Base-by-base conservation (phyloP, 2,329 filamentous ascomycete species). In the Fusarium secorum region DNA sequence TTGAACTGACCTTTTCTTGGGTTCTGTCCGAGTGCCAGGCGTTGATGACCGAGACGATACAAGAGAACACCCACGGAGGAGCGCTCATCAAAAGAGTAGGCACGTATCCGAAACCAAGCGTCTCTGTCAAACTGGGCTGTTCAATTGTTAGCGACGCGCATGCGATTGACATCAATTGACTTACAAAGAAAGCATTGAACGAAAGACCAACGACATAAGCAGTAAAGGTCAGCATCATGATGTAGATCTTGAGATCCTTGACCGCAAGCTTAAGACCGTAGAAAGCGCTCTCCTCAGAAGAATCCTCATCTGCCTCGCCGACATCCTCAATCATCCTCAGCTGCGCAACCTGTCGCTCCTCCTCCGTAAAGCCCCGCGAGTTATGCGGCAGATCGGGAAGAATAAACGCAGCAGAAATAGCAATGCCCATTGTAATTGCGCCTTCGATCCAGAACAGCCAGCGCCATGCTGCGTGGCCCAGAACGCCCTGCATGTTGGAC, bases 381-480 rank as follows among this genome's bases (percentile, higher is more conserved):
- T 88, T 89, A 72, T 84, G 82, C 3, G 87, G 87, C 55, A 88
- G 75, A 67, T 89, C 87, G 0, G 87, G 86, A 2, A 88, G 80
- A 52, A 88, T 81, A 51, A 87, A 83, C 3, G 77, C 82, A 1
- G 85, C 83, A 0, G 76, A 73, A 22, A 87, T 74, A 26, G 86
- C 86, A 30, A 87, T 75, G 15, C 73, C 71, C 81, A 87, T 87
- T 13, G 86, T 88, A 35, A 83, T 75, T 8, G 81, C 81, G 11
- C 88, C 88, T 71, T 89, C 87, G 51, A 90, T 86, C 82, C 81
- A 87, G 78, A 89, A 90, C 1, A 90, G 81, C 88, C 88, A 90
- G 26, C 86, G 81, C 88, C 88, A 90, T 2, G 87, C 87, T 0
- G 83, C 79, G 53, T 89, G 83, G 5, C 87, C 87, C 14, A 85